A percentile compares a stretch with the other conserved stretches of the same genome.
phyloP scores from a whole-genome alignment of 2,329 filamentous ascomycete species.

The Xylaria sp. region DNA sequence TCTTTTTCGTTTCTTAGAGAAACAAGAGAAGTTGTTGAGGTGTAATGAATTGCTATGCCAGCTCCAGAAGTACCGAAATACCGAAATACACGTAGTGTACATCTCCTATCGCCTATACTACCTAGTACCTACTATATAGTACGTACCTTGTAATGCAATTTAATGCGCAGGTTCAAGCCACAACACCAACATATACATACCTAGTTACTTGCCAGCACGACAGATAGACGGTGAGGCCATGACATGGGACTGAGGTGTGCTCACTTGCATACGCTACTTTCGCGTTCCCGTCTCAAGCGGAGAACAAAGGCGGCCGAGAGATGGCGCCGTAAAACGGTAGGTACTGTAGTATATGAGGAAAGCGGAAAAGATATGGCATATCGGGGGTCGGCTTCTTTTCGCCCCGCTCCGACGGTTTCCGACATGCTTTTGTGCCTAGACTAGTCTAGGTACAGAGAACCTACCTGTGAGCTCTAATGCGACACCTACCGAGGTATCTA shows the following conservation, averaged over 20 bases:
- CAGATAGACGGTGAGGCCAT: neutral
- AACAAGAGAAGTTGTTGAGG: too few relatives aligned
- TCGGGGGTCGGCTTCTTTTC: constrained; percentile 25
- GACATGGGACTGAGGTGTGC: neutral
- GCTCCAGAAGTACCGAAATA: too few relatives aligned
- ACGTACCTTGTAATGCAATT: neutral
- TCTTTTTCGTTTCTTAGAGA: too few relatives aligned
- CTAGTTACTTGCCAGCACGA: neutral
- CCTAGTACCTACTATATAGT: too few relatives aligned
- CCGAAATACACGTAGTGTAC: too few relatives aligned
- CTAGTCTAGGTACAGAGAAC: too few relatives aligned
- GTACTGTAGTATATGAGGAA: too few relatives aligned
- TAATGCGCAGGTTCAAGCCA: neutral
- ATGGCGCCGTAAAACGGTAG: neutral
- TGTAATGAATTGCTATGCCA: too few relatives aligned
- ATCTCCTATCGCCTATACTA: too few relatives aligned
- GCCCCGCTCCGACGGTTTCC: constrained; percentile 14
- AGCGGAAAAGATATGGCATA: neutral
- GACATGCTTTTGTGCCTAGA: neutral
- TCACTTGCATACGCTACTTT: neutral
- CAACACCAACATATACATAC: neutral
- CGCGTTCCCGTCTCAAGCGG: neutral
- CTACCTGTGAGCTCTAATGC: too few relatives aligned
- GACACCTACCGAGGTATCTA: too few relatives aligned
- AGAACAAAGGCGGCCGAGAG: neutral